Evolutionary conservation across 371 early-diverging fungal genomes (phyloP), one percentile per base, ranked within the genome.

Genomic region (Gilbertella persicaria): DNA sequence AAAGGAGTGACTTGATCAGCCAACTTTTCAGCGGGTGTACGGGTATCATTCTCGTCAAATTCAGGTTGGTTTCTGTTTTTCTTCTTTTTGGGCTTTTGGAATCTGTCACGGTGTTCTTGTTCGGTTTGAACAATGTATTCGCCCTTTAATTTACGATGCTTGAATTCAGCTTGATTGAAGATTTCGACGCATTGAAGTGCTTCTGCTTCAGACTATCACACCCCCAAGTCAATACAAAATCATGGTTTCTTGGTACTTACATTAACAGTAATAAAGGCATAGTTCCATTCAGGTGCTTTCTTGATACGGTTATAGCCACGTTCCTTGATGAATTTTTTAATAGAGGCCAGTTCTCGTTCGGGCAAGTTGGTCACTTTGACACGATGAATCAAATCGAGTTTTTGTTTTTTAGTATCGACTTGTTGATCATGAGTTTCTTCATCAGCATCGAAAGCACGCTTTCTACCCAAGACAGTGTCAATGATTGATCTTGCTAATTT

Each of bases 1-100:
- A 87, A 57, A 7, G 89, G 88, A 5, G 88, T 87, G 13, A 87
- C 84, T 73, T 89, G 89, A 66, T 87, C 87, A 14, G 82, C 82
- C 23, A 91, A 62, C 25, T 62, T 68, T 62, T 91, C 86, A 24
- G 73, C 65, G 8, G 83, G 83, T 14, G 86, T 71, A 42, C 80
- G 65, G 1, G 63, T 47, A 45, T 83, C 80, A 12, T 58, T 53
- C 33, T 75, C 79, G 12, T 46, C 47, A 3, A 33, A 33, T 13
- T 33, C 13, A 2, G 2, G 17, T 51, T 28, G 24, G 10, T 25
- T 37, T 7, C 12, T 16, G 4, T 24, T 17, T 5, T 14, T 19
- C 30, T 19, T 23, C 19, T 16, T 44, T 45, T 21, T 50, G 48
- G 10, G 58, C 58, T 5, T 41, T 24, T 29, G 49, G 7, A 54